Evolutionary conservation across 257 asterid genomes (phyloP), one percentile per base, ranked within the genome.

Genomic region (Solanum rostratum): DNA sequence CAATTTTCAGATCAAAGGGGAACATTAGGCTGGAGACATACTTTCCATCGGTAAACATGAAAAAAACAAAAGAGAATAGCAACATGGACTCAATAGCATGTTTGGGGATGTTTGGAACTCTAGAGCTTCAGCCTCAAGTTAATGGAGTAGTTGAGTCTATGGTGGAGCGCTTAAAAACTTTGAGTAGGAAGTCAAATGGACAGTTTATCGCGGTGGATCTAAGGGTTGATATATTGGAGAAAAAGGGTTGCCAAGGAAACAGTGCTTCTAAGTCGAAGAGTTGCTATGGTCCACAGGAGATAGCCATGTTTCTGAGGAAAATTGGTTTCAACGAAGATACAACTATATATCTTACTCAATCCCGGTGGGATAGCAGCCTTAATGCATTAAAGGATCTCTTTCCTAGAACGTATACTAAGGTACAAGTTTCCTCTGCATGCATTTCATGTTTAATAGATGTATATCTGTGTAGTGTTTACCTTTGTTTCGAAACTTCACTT

Each of bases 21-120:
- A 95, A 91, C 91, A 74, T 95, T 79, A 91, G 98, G 88, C 92
- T 97, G 16, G 97, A 91, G 14, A 91, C 98, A 27, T 93, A 93
- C 89, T 96, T 96, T 89, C 97, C 98, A 49, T 95, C 96, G 3
- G 94, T 93, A 86, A 95, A 95, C 92, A 95, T 95, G 99, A 96
- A 95, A 88, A 95, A 91, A 83, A 89, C 84, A 0, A 89, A 89
- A 86, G 95, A 89, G 88, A 88, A 69, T 54, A 91, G 88, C 84
- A 92, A 87, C 68, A 80, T 92, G 24, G 92, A 94, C 85, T 91
- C 97, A 22, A 84, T 91, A 86, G 94, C 97, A 43, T 97, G 99
- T 87, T 88, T 97, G 89, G 98, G 94, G 89, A 97, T 94, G 99
- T 96, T 93, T 92, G 99, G 91, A 80, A 87, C 95, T 19, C 87